These are phyloP conservation scores for Gliomastix tumulicola DNA, from an alignment of 2,329 filamentous ascomycete species.

Conservation along the genomic window DNA sequence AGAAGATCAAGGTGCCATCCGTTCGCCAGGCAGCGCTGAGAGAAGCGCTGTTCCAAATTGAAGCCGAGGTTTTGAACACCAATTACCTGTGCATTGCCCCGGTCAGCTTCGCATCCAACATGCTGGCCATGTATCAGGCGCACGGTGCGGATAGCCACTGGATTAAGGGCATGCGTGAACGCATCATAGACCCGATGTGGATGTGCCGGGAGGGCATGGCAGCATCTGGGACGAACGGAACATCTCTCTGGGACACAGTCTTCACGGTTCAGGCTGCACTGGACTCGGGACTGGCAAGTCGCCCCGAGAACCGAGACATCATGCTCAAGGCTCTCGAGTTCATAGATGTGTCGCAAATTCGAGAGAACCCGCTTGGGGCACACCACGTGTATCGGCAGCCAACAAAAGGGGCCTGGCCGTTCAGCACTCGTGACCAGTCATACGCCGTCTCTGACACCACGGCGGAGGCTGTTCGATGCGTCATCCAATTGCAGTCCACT, in stretches of 20 bases:
- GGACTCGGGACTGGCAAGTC: constrained; percentile 65
- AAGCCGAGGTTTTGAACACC: constrained; percentile 81
- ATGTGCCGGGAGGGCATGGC: constrained; percentile 81
- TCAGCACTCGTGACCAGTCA: constrained; percentile 78
- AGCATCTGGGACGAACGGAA: constrained; percentile 83
- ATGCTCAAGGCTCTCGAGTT: background rate
- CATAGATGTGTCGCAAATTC: background rate
- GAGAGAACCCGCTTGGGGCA: constrained; percentile 63
- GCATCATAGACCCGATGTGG: constrained; percentile 79
- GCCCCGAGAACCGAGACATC: constrained; percentile 68
- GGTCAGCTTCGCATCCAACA: constrained; percentile 78
- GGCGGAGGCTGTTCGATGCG: constrained; percentile 73
- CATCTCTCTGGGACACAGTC: constrained; percentile 85
- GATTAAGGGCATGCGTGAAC: constrained; percentile 66
- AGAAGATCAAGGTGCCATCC: constrained; percentile 63
- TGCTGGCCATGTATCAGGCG: constrained; percentile 67
- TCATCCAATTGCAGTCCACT: constrained; percentile 69
- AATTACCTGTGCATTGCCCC: constrained; percentile 75
- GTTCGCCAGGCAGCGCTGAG: constrained; percentile 55
- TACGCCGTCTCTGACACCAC: constrained; percentile 88
- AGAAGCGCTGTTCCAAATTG: constrained; percentile 68
- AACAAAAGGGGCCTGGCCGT: constrained; percentile 83
- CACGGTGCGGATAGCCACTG: constrained; percentile 66
- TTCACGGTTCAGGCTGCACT: constrained; percentile 73
- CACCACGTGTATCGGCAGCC: constrained; percentile 75